phyloP scores from a whole-genome alignment of 1,139 yeast species.

The Wickerhamomyces sp. region DNA sequence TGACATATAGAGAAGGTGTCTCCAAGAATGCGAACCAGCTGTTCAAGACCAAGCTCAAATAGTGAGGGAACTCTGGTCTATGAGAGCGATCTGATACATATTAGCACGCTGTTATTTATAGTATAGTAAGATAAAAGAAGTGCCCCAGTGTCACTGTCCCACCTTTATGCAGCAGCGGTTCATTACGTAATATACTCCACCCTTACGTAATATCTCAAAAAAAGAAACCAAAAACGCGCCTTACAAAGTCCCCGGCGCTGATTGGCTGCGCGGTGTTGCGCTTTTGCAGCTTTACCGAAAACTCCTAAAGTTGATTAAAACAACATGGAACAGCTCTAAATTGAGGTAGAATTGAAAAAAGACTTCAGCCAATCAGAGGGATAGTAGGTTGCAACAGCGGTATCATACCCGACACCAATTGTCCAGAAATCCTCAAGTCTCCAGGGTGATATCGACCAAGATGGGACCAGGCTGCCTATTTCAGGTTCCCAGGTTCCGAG shows the following conservation, averaged over 20 bases:
- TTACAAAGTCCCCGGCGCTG: conserved; percentile 3
- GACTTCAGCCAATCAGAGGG: neutral
- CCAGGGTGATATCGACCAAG: neutral
- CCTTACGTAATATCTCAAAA: neutral
- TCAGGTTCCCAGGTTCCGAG: neutral
- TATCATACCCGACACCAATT: neutral
- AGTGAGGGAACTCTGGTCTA: too few relatives aligned
- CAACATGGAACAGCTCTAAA: neutral
- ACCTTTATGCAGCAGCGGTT: too few relatives aligned
- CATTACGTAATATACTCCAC: neutral
- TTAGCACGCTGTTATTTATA: too few relatives aligned
- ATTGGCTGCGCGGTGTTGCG: conserved; percentile 2
- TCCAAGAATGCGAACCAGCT: conserved; percentile 21
- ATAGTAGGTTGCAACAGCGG: too few relatives aligned
- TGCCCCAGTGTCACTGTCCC: too few relatives aligned
- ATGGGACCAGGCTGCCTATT: neutral
- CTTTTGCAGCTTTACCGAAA: neutral
- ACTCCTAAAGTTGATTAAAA: neutral
- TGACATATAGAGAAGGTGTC: conserved; percentile 16
- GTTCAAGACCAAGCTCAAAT: conserved; percentile 6
- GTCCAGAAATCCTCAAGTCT: neutral
- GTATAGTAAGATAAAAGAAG: too few relatives aligned
- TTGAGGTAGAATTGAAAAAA: neutral
- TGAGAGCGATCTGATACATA: too few relatives aligned
- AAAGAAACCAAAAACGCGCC: neutral